Percentiles rank a stretch among this genome's conserved stretches.
These are phyloP conservation scores for Solanum pennellii DNA, from an alignment of 257 asterid species.

Conservation along the genomic window DNA sequence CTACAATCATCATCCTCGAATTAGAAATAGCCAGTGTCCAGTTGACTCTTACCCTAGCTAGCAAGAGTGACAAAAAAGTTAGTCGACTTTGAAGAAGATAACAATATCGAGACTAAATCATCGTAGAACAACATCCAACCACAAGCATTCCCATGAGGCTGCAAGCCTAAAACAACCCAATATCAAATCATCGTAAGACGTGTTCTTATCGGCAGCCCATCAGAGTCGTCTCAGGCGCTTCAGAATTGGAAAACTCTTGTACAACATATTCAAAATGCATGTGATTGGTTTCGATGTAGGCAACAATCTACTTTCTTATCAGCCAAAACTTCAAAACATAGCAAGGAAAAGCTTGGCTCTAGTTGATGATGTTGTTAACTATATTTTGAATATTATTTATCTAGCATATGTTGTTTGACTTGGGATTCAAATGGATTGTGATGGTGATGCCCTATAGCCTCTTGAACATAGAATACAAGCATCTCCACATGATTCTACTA, in stretches of 20 bases:
- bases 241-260: not conserved
- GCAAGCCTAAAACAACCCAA: not conserved
- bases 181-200: not conserved
- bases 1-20: not conserved
- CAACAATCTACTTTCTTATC: not conserved
- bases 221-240: not conserved
- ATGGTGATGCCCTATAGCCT: not conserved
- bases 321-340: no score
- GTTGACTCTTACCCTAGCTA: not conserved
- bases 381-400: not conserved
- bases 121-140: not conserved
- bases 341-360: accelerated
- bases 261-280: accelerated
- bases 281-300: not conserved
- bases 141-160: not conserved
- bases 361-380: not conserved
- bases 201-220: not conserved
- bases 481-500: not conserved
- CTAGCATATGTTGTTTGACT: not conserved
- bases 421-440: not conserved
- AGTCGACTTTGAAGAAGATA: not conserved
- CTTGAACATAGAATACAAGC: not conserved
- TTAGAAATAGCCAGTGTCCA: not conserved
- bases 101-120: not conserved
- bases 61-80: not conserved